Percentiles rank a stretch among this genome's conserved stretches.
Evolutionary conservation across 2,329 filamentous ascomycete genomes (phyloP).

Genomic region (Stromatinia cepivora): DNA sequence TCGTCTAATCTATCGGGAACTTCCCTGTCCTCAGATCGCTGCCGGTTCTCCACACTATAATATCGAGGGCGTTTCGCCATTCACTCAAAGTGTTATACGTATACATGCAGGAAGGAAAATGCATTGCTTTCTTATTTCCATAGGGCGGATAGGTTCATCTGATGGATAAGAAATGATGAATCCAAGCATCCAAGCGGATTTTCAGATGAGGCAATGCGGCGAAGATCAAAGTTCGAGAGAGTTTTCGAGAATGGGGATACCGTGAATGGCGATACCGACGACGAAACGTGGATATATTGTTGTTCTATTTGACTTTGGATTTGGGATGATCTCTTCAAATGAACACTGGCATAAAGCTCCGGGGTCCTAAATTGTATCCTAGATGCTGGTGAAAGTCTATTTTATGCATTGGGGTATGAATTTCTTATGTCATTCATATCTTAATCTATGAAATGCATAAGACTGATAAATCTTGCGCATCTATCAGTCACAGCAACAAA

Average conservation of each 20-base stretch:
- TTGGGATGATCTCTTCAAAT: background rate
- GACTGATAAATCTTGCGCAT: background rate
- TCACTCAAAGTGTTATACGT: background rate
- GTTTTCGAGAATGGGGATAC: background rate
- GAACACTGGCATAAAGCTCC: background rate
- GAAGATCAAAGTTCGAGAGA: background rate
- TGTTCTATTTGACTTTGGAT: background rate
- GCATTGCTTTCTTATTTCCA: background rate
- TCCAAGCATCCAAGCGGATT: background rate
- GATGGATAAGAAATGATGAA: background rate
- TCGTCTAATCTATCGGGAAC: background rate
- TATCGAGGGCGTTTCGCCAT: background rate
- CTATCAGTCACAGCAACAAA: background rate
- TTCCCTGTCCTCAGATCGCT: slow-evolving; percentile 13
- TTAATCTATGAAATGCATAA: background rate
- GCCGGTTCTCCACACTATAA: background rate
- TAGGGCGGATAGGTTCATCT: background rate
- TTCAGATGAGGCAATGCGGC: background rate
- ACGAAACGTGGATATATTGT: background rate
- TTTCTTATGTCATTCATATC: background rate
- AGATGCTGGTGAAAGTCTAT: slow-evolving; percentile 9
- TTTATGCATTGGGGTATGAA: background rate
- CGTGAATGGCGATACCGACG: background rate
- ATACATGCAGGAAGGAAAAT: background rate
- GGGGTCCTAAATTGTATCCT: background rate